phyloP scores from a whole-genome alignment of 2,329 filamentous ascomycete genomes.

The Paracamarosporium sp. region DNA sequence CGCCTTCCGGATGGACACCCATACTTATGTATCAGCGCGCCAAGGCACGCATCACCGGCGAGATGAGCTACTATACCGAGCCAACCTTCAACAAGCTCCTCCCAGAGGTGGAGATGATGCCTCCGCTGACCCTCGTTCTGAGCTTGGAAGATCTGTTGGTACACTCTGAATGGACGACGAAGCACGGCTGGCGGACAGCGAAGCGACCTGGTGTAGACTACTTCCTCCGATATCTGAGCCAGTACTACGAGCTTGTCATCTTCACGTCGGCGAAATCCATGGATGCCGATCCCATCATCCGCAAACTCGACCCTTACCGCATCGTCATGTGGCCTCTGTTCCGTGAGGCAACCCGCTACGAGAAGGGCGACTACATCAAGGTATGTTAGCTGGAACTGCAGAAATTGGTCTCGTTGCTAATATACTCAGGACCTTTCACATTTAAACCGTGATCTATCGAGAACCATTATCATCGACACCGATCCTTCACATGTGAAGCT shows the following conservation, averaged over 20 bases:
- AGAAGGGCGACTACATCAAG: slow-evolving; percentile 96
- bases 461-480: slow-evolving; percentile 94
- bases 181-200: slow-evolving; percentile 93
- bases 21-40: slow-evolving; percentile 81
- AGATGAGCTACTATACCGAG: slow-evolving; percentile 92
- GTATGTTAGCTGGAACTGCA: slow-evolving; percentile 54
- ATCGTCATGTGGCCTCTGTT: slow-evolving; percentile 96
- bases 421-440: slow-evolving; percentile 83
- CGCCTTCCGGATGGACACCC: slow-evolving; percentile 80
- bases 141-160: slow-evolving; percentile 93
- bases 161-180: slow-evolving; percentile 91
- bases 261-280: slow-evolving; percentile 89
- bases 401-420: slow-evolving; percentile 17
- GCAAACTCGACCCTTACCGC: slow-evolving; percentile 93
- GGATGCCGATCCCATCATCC: slow-evolving; percentile 84
- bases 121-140: slow-evolving; percentile 90
- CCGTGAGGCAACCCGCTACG: slow-evolving; percentile 95
- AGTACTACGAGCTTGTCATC: slow-evolving; percentile 97
- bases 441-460: slow-evolving; percentile 92
- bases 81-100: slow-evolving; percentile 93
- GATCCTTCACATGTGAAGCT: slow-evolving; percentile 80
- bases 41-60: slow-evolving; percentile 74
- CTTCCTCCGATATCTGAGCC: slow-evolving; percentile 93
- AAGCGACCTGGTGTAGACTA: slow-evolving; percentile 97
- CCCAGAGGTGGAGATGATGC: slow-evolving; percentile 78